These are phyloP conservation scores for Fraxinus paxiana DNA, from an alignment of 305 asterid species.

Conservation along the genomic window DNA sequence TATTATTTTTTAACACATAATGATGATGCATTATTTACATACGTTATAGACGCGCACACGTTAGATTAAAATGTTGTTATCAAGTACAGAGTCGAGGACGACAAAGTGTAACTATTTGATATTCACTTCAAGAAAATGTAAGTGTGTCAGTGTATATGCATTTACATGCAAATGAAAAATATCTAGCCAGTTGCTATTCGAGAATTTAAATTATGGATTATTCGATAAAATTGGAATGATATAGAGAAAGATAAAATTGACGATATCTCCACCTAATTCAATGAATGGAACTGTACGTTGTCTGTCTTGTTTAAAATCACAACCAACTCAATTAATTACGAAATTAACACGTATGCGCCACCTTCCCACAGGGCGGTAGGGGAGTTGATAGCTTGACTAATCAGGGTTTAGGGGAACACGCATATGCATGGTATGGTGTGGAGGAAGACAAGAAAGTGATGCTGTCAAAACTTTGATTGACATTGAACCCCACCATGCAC, in stretches of 20 bases:
- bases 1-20: neutral
- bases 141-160: neutral
- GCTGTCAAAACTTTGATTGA: neutral
- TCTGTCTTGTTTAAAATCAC: neutral
- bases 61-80: neutral
- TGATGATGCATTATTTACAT: neutral
- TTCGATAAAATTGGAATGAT: neutral
- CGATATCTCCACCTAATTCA: neutral
- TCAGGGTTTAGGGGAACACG: constrained; percentile 35
- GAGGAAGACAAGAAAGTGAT: constrained; percentile 33
- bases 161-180: no score
- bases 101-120: neutral
- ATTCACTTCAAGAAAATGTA: neutral
- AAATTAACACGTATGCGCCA: constrained; percentile 23
- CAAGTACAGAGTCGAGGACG: neutral
- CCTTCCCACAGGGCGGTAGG: neutral
- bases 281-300: neutral
- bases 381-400: constrained; percentile 22
- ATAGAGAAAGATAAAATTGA: neutral
- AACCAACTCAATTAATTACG: constrained; percentile 31
- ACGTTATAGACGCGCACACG: neutral
- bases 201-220: neutral
- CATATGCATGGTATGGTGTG: constrained; percentile 17
- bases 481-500: constrained; percentile 31
- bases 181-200: neutral